These are phyloP conservation scores for Saccharum officinarum DNA, from an alignment of 176 grass and related monocot genomes.

Conservation along the genomic window DNA sequence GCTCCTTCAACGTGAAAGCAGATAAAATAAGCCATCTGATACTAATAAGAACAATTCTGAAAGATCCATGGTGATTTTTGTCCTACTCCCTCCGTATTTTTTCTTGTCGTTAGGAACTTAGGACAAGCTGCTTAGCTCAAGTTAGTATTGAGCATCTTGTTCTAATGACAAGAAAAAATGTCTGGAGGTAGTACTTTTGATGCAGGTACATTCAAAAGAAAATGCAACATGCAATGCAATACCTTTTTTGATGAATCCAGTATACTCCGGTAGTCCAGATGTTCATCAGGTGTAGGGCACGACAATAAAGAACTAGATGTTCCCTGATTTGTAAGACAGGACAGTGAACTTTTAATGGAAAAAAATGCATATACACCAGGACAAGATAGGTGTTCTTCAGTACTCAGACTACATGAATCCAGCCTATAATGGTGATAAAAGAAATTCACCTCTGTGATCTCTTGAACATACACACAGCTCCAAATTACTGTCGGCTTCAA, in stretches of 20 bases:
- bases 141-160: neutral
- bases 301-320: constrained; percentile 54
- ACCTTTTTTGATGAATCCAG: constrained; percentile 80
- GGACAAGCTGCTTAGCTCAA: neutral
- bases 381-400: constrained; percentile 5
- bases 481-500: constrained; percentile 66
- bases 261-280: constrained; percentile 72
- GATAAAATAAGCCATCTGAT: neutral
- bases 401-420: constrained; percentile 6
- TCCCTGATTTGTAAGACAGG: constrained; percentile 46
- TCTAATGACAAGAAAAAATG: neutral
- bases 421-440: constrained; percentile 24
- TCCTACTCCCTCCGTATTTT: neutral
- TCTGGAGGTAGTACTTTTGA: constrained; percentile 1
- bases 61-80: constrained; percentile 5
- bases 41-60: constrained; percentile 17
- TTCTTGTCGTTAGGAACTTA: neutral
- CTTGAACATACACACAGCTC: constrained; percentile 75
- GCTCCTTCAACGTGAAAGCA: neutral
- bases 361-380: constrained; percentile 30
- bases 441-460: constrained; percentile 62
- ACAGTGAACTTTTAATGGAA: constrained; percentile 18
- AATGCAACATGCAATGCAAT: constrained; percentile 20
- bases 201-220: constrained; percentile 31
- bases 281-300: constrained; percentile 79